A percentile compares a stretch with the other conserved stretches of the same genome.
Conservation (phyloP, 371 early-diverging fungal species). For the Mortierella sp. region DNA sequence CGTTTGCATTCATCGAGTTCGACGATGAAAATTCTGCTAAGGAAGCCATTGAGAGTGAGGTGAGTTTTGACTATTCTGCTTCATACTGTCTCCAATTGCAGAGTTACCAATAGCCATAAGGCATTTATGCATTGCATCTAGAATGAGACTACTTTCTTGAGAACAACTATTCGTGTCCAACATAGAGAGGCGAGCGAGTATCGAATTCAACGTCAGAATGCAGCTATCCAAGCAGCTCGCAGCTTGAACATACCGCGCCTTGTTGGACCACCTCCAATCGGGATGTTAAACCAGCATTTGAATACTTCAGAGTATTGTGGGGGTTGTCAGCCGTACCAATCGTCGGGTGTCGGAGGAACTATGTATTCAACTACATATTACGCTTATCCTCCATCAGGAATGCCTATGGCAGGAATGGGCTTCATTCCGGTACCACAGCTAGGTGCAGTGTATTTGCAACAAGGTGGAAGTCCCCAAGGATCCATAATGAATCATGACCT, state of each 20-base stretch:
- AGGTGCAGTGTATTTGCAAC: slow-evolving; percentile 3
- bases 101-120: not conserved
- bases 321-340: slow-evolving; percentile 13
- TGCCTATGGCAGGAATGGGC: slow-evolving; percentile 18
- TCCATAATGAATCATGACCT: not conserved
- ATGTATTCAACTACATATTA: slow-evolving; percentile 23
- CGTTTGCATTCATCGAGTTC: slow-evolving; percentile 77
- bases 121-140: slow-evolving; percentile 6
- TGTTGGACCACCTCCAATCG: slow-evolving; percentile 1
- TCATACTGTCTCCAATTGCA: not conserved
- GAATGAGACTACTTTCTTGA: slow-evolving; percentile 57
- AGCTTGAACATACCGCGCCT: slow-evolving; percentile 2
- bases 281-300: not conserved
- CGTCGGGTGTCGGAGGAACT: slow-evolving; percentile 9
- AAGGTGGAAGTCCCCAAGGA: not conserved
- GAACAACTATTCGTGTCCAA: slow-evolving; percentile 55
- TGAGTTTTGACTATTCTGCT: slow-evolving; percentile 24
- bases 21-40: slow-evolving; percentile 61
- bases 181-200: slow-evolving; percentile 55
- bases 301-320: slow-evolving; percentile 8
- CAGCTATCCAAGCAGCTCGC: slow-evolving; percentile 23
- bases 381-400: slow-evolving; percentile 13
- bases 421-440: slow-evolving; percentile 16
- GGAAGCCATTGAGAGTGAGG: slow-evolving; percentile 72
- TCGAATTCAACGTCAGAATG: slow-evolving; percentile 41